phyloP scores from a whole-genome alignment of 2,329 filamentous ascomycete genomes.

The Penicillium sp. region DNA sequence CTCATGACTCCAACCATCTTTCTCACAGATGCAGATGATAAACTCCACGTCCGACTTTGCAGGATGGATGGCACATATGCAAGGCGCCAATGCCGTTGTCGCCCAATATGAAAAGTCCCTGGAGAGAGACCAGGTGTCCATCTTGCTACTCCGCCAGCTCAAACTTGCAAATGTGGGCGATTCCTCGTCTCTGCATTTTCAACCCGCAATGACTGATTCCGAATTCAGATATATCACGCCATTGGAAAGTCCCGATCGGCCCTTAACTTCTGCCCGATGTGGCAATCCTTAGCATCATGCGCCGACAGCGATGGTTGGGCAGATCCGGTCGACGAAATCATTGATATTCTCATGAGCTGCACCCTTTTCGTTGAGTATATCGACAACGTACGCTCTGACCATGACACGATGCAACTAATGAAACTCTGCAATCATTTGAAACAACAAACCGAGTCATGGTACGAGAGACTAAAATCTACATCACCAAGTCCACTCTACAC shows the following conservation, averaged over 20 bases:
- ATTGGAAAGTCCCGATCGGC: slow-evolving; percentile 18
- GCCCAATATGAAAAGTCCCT: slow-evolving; percentile 14
- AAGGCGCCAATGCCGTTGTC: slow-evolving; percentile 21
- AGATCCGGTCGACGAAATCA: slow-evolving; percentile 14
- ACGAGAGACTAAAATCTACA: slow-evolving; percentile 4
- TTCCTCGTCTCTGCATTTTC: background rate
- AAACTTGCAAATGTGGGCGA: slow-evolving; percentile 16
- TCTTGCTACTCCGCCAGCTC: slow-evolving; percentile 15
- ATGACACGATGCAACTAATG: slow-evolving; percentile 6
- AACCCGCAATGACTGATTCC: background rate
- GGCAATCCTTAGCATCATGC: slow-evolving; percentile 9
- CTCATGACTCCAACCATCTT: background rate
- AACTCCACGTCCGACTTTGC: slow-evolving; percentile 18
- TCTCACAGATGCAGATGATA: slow-evolving; percentile 13
- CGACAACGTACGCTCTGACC: background rate
- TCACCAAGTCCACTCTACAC: slow-evolving; percentile 8
- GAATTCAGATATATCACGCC: slow-evolving; percentile 17
- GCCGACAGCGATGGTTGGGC: background rate
- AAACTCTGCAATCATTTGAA: slow-evolving; percentile 3
- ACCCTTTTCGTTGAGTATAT: slow-evolving; percentile 12
- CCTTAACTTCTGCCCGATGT: slow-evolving; percentile 16
- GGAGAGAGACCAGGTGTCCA: slow-evolving; percentile 11
- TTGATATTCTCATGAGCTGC: slow-evolving; percentile 20
- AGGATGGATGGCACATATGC: slow-evolving; percentile 22
- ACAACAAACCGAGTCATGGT: slow-evolving; percentile 8